Evolutionary conservation across 805 yeast species (phyloP).

Genomic region (Metschnikowia similis): DNA sequence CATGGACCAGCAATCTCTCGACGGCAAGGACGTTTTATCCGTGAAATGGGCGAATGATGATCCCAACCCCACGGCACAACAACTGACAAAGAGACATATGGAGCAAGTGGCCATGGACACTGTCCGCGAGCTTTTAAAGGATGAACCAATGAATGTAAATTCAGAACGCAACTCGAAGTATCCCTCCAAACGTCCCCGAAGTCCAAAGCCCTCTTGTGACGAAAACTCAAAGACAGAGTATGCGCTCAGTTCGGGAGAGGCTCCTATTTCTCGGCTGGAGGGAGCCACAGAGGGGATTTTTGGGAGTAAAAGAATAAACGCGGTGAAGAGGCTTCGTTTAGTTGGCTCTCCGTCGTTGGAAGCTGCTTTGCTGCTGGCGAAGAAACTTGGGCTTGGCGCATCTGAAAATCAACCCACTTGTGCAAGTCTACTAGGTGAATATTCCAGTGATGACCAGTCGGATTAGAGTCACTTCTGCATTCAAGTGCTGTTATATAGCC

Average conservation of each 20-base stretch:
- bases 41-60: conserved; percentile 90
- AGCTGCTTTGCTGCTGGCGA: neutral
- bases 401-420: neutral
- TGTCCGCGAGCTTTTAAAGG: conserved; percentile 39
- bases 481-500: conserved; percentile 15
- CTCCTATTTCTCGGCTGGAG: neutral
- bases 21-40: conserved; percentile 55
- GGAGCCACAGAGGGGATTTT: neutral
- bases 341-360: neutral
- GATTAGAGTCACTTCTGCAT: conserved; percentile 4
- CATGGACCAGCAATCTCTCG: conserved; percentile 77
- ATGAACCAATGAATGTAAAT: neutral
- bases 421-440: conserved; percentile 19
- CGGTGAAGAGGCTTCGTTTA: neutral
- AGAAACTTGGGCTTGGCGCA: neutral
- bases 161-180: neutral
- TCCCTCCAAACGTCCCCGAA: neutral
- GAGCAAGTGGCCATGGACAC: conserved; percentile 54
- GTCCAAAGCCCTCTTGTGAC: neutral
- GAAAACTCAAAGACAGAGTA: neutral
- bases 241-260: neutral
- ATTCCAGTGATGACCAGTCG: conserved; percentile 27
- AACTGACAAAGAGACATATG: conserved; percentile 43
- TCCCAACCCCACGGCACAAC: conserved; percentile 67
- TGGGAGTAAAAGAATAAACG: neutral